These are phyloP conservation scores for Salvia miltiorrhiza DNA, from an alignment of 257 asterid species.

Conservation along the genomic window DNA sequence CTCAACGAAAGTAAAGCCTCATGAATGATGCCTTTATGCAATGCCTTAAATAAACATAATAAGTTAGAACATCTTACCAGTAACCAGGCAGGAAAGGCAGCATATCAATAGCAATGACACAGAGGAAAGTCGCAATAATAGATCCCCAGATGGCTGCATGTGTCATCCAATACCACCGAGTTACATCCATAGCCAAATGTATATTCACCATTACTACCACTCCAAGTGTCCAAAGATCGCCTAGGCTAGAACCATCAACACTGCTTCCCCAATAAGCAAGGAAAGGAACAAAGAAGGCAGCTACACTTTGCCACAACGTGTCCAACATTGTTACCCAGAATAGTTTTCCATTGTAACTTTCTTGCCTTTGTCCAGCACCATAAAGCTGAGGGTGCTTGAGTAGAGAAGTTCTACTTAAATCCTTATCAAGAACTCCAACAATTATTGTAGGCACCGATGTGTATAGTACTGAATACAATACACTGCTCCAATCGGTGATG, in stretches of 20 bases:
- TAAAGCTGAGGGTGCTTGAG: conserved; percentile 82
- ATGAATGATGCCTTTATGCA: neutral
- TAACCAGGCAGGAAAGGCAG: conserved; percentile 76
- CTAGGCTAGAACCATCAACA: conserved; percentile 75
- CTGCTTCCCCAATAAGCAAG: conserved; percentile 74
- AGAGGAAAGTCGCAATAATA: conserved; percentile 68
- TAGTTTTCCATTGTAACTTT: conserved; percentile 67
- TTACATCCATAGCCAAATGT: conserved; percentile 89
- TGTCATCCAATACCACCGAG: conserved; percentile 86
- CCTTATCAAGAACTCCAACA: conserved; percentile 88
- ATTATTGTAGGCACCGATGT: conserved; percentile 80
- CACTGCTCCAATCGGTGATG: conserved; percentile 95
- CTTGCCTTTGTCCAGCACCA: conserved; percentile 87
- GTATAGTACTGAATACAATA: conserved; percentile 83
- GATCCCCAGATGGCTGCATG: conserved; percentile 97
- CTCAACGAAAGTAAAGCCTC: too few relatives aligned
- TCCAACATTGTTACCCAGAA: conserved; percentile 85
- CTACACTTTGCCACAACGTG: conserved; percentile 90
- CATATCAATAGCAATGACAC: conserved; percentile 67
- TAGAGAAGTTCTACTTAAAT: conserved; percentile 71
- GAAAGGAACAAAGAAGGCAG: conserved; percentile 66
- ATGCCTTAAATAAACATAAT: neutral
- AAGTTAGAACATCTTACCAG: conserved; percentile 49
- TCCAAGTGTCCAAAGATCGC: conserved; percentile 92
- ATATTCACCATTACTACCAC: conserved; percentile 78